Percentiles rank a stretch among this genome's conserved stretches.
Evolutionary conservation across 1,284 basidiomycete species (phyloP).

Genomic region (Trichosporon ovoides): DNA sequence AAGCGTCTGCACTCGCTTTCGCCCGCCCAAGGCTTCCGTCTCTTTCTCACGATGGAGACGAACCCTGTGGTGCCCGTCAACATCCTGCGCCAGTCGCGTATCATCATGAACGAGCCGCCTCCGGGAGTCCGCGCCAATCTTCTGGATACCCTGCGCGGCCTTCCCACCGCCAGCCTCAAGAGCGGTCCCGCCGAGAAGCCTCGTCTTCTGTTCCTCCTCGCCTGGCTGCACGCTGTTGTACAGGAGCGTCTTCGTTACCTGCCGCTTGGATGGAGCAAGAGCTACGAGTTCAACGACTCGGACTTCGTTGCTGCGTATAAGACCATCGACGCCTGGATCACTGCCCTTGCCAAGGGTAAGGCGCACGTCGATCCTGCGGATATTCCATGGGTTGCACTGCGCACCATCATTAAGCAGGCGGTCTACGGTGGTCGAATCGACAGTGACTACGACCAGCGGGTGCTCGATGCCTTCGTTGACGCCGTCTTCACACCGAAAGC

Average conservation of each 20-base stretch:
- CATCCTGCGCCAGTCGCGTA: constrained; percentile 88
- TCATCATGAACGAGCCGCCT: constrained; percentile 96
- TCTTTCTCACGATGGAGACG: constrained; percentile 95
- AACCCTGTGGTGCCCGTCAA: constrained; percentile 81
- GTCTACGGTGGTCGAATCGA: constrained; percentile 91
- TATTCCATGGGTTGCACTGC: constrained; percentile 88
- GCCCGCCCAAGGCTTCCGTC: constrained; percentile 80
- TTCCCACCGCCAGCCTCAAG: constrained; percentile 58
- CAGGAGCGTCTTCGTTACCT: constrained; percentile 92
- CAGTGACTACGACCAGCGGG: constrained; percentile 86
- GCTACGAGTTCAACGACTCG: constrained; percentile 96
- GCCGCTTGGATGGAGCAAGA: constrained; percentile 90
- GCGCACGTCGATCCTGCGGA: constrained; percentile 82
- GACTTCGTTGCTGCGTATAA: constrained; percentile 88
- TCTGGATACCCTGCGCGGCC: constrained; percentile 75
- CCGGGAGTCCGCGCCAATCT: constrained; percentile 93
- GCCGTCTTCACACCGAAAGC: constrained; percentile 75
- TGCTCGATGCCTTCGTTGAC: constrained; percentile 87
- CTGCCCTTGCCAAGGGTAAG: constrained; percentile 70
- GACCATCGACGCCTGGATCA: constrained; percentile 86
- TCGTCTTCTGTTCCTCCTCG: constrained; percentile 86
- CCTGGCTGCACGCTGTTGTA: constrained; percentile 95
- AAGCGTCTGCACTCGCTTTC: constrained; percentile 91
- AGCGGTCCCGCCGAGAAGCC: constrained; percentile 86
- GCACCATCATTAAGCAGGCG: constrained; percentile 85